These are phyloP conservation scores for Chaetomiaceae sp. DNA, from an alignment of 2,329 filamentous ascomycete genomes.

Conservation along the genomic window DNA sequence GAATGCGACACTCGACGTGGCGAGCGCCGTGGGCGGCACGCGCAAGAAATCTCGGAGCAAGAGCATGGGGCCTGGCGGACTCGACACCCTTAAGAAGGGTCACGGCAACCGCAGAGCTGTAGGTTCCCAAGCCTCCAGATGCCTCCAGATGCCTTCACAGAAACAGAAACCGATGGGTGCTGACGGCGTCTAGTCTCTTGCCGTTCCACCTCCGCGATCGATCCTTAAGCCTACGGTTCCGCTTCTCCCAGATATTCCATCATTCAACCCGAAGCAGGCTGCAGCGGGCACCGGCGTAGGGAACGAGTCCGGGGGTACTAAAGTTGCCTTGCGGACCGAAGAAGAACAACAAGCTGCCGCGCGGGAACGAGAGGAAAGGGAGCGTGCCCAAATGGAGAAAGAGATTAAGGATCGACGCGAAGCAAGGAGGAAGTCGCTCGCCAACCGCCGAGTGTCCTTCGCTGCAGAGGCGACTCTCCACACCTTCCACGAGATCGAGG, in stretches of 20 bases:
- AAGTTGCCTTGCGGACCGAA: slow-evolving; percentile 62
- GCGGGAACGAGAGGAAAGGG: slow-evolving; percentile 63
- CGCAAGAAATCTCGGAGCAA: slow-evolving; percentile 81
- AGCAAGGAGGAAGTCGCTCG: slow-evolving; percentile 85
- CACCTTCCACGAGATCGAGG: slow-evolving; percentile 92
- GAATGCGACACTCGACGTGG: slow-evolving; percentile 67
- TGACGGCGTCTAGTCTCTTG: slow-evolving; percentile 47
- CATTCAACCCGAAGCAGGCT: slow-evolving; percentile 55
- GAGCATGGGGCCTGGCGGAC: slow-evolving; percentile 86
- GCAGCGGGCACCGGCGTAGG: slow-evolving; percentile 10
- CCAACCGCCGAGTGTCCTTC: slow-evolving; percentile 91
- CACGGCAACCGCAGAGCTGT: slow-evolving; percentile 78
- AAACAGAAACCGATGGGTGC: too few relatives aligned
- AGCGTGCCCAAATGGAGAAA: slow-evolving; percentile 54
- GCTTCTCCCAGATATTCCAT: slow-evolving; percentile 60
- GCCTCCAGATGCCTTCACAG: too few relatives aligned
- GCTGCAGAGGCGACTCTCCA: slow-evolving; percentile 95
- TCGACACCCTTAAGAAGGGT: slow-evolving; percentile 73
- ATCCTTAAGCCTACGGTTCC: slow-evolving; percentile 79
- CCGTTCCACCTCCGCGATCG: slow-evolving; percentile 55
- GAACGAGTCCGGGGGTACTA: slow-evolving; percentile 38
- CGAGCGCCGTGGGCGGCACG: slow-evolving; percentile 42
- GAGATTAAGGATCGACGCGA: slow-evolving; percentile 69
- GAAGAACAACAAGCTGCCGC: slow-evolving; percentile 67
- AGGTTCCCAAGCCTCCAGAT: too few relatives aligned